phyloP scores from a whole-genome alignment of 2,329 filamentous ascomycete genomes.

The Ambrosiella beaveri region DNA sequence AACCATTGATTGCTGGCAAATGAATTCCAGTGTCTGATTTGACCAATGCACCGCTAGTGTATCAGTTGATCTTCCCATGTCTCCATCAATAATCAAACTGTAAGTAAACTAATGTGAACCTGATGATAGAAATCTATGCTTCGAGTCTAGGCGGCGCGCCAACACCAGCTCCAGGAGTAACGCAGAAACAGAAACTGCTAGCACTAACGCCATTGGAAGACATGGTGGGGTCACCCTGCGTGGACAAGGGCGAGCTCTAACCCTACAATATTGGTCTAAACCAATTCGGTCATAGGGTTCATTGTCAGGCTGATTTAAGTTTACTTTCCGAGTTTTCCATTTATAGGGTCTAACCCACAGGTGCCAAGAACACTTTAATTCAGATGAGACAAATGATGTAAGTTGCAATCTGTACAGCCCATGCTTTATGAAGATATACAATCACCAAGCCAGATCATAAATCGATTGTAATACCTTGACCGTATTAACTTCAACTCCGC shows the following conservation, averaged over 20 bases:
- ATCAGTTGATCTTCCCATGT: background rate
- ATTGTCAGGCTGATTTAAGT: background rate
- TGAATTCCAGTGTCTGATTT: background rate
- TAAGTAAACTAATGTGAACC: too few species aligned
- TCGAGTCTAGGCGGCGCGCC: background rate
- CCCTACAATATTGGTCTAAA: background rate
- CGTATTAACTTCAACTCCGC: background rate
- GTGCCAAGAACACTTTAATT: too few species aligned
- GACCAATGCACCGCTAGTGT: background rate
- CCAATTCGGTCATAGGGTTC: background rate
- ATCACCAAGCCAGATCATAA: too few species aligned
- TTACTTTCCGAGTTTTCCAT: too few species aligned
- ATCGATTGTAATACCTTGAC: too few species aligned
- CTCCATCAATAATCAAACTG: background rate
- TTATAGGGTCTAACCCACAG: too few species aligned
- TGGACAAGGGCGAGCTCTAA: background rate
- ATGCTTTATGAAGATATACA: too few species aligned
- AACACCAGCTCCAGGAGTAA: background rate
- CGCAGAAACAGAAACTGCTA: conserved; percentile 1
- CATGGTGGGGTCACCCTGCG: background rate
- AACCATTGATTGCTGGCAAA: background rate
- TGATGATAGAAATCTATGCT: background rate
- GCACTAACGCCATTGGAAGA: background rate
- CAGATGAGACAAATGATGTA: too few species aligned
- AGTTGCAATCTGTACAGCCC: background rate